Base-by-base conservation (phyloP, 768 basidiomycete genomes). In the Cystofilobasidium bisporidii region DNA sequence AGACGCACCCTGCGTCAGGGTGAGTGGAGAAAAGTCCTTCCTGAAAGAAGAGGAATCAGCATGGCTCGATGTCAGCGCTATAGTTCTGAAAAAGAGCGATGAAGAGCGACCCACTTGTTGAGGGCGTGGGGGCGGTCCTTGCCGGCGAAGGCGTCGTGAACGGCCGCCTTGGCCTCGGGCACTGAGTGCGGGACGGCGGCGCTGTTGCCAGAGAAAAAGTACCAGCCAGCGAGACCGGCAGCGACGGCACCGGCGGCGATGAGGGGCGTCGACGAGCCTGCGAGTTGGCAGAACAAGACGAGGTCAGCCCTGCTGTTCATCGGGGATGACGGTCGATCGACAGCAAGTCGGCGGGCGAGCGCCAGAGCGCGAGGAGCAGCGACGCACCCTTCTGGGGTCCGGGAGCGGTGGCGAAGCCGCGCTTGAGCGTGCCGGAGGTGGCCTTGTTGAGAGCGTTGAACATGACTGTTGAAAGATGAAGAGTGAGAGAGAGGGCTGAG, bases 1-100 rank as follows among this genome's bases (percentile, higher is more conserved):
- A 0, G 86, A 86, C 69, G 85, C 79, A 69, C 90, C 77, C 47
- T 65, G 30, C 26, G 62, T 40, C 15, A 68, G 40, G 0, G 50
- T 63, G 53, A 62, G 63, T 36, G 61, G 36, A 5, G 45, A 40
- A 24, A 68, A 68, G 20, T 68, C 53, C 30, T 24, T 24, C 61
- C 67, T 69, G 20, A 1, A n/a, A 61, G 28, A n/a, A n/a, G n/a
- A n/a, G n/a, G n/a, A n/a, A n/a, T n/a, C n/a, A n/a, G n/a, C n/a
- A n/a, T n/a, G n/a, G n/a, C n/a, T n/a, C n/a, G n/a, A n/a, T n/a
- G 15, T 33, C 38, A 26, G 24, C n/a, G 17, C 24, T 22, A 17
- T 40, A 24, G 24, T n/a, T 20, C 24, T 26, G 38, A 2, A 12
- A 17, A 11, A 45, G 26, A 33, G 8, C 8, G 36, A 22, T 36